These are phyloP conservation scores for Saccharomyces uvarum DNA, from an alignment of 1,139 yeast genomes.

Conservation along the genomic window DNA sequence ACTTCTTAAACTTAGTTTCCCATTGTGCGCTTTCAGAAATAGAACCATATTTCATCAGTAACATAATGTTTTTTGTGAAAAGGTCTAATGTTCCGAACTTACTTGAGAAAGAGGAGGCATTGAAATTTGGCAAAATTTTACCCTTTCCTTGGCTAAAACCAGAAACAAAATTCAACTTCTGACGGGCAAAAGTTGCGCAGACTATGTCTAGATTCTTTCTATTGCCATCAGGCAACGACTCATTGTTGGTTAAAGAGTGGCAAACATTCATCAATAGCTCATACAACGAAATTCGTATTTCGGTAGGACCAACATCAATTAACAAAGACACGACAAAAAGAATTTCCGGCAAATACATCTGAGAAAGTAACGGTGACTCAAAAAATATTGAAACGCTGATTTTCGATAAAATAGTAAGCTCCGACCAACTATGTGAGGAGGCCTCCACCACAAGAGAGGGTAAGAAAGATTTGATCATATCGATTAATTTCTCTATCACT, in stretches of 20 bases:
- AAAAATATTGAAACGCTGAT: conserved; percentile 62
- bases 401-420: conserved; percentile 60
- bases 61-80: conserved; percentile 55
- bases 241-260: conserved; percentile 62
- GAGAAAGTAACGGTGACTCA: conserved; percentile 59
- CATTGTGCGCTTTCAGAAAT: conserved; percentile 46
- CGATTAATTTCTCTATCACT: conserved; percentile 47
- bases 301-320: conserved; percentile 65
- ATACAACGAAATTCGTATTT: conserved; percentile 59
- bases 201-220: conserved; percentile 42
- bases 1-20: conserved; percentile 64
- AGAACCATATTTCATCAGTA: conserved; percentile 48
- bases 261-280: conserved; percentile 60
- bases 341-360: conserved; percentile 64
- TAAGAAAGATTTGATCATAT: conserved; percentile 42
- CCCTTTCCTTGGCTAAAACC: conserved; percentile 63
- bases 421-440: conserved; percentile 61
- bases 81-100: conserved; percentile 53
- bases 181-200: conserved; percentile 57
- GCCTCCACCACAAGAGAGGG: conserved; percentile 40
- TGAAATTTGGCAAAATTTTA: conserved; percentile 31
- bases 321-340: conserved; percentile 61
- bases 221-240: conserved; percentile 41
- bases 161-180: conserved; percentile 66
- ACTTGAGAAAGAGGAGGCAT: conserved; percentile 42